Percentiles rank a stretch among this genome's conserved stretches.
phyloP scores from a whole-genome alignment of 768 basidiomycete species.

The Hygrophorus russula region DNA sequence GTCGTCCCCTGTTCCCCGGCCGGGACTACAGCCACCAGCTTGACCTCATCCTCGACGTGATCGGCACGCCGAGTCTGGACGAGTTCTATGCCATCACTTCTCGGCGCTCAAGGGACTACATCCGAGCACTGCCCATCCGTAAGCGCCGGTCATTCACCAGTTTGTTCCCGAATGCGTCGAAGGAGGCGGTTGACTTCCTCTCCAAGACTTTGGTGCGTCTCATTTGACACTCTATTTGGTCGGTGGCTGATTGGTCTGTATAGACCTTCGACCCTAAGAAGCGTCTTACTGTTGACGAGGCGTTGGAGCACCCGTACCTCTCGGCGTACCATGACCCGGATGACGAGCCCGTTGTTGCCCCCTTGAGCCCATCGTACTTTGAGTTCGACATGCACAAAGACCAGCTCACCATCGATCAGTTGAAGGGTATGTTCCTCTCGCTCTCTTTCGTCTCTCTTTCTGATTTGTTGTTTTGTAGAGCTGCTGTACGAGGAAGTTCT shows the following conservation, averaged over 20 bases:
- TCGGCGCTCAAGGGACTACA: slow-evolving; percentile 75
- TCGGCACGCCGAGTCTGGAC: slow-evolving; percentile 60
- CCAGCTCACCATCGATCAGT: slow-evolving; percentile 61
- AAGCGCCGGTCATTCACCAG: slow-evolving; percentile 60
- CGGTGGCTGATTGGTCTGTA: not conserved
- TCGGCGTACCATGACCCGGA: slow-evolving; percentile 80
- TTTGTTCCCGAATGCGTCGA: slow-evolving; percentile 69
- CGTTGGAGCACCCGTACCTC: slow-evolving; percentile 74
- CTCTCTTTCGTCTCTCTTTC: not conserved
- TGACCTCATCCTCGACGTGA: slow-evolving; percentile 78
- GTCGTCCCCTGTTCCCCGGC: slow-evolving; percentile 80
- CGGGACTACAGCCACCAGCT: slow-evolving; percentile 84
- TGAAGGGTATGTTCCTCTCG: slow-evolving; percentile 39
- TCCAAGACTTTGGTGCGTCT: slow-evolving; percentile 51
- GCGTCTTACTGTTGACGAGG: slow-evolving; percentile 72
- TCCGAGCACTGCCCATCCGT: slow-evolving; percentile 76
- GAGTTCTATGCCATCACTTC: slow-evolving; percentile 89
- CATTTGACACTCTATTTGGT: not conserved
- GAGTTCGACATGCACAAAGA: slow-evolving; percentile 82
- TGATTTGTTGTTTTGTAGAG: slow-evolving; percentile 20
- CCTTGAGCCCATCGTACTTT: slow-evolving; percentile 79
- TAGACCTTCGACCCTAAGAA: slow-evolving; percentile 85
- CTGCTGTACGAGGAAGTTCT: slow-evolving; percentile 79
- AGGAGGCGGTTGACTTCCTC: slow-evolving; percentile 63
- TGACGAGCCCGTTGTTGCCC: slow-evolving; percentile 77